Percentiles rank a stretch among this genome's conserved stretches.
phyloP scores from a whole-genome alignment of 495 filamentous ascomycete species.

The Penicillium coprophilum region DNA sequence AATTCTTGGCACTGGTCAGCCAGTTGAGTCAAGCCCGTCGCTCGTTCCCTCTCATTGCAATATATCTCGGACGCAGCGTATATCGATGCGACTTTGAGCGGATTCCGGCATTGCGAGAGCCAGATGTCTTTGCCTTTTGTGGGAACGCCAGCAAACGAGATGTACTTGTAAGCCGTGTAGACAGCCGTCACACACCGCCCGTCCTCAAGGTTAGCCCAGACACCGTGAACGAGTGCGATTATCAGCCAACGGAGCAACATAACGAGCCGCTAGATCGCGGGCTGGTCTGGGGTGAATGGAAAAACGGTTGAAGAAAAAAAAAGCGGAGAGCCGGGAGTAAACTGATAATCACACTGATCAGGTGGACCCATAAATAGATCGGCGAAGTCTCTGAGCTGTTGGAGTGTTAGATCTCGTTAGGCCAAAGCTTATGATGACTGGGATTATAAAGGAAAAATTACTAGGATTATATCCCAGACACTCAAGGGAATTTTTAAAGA shows the following conservation, averaged over 20 bases:
- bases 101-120: conserved; percentile 36
- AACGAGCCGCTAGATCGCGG: neutral
- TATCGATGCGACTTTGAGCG: conserved; percentile 37
- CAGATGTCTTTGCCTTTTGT: conserved; percentile 27
- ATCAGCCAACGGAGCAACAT: conserved; percentile 20
- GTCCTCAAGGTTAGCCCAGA: conserved; percentile 18
- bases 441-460: neutral
- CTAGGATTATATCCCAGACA: neutral
- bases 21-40: conserved; percentile 29
- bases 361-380: conserved; percentile 11
- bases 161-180: conserved; percentile 38
- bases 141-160: conserved; percentile 34
- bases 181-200: conserved; percentile 42
- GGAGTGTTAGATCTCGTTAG: neutral
- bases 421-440: too few relatives aligned
- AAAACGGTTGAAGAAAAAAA: neutral
- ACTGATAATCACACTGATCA: conserved; percentile 13
- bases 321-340: conserved; percentile 7
- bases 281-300: neutral
- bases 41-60: conserved; percentile 30
- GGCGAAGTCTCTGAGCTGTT: conserved; percentile 5
- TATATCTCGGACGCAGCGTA: conserved; percentile 40
- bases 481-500: neutral
- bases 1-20: conserved; percentile 29
- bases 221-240: conserved; percentile 9